A percentile compares a stretch with the other conserved stretches of the same genome.
phyloP scores from a whole-genome alignment of 371 early-diverging fungal species.

The Rhizopus sp. region DNA sequence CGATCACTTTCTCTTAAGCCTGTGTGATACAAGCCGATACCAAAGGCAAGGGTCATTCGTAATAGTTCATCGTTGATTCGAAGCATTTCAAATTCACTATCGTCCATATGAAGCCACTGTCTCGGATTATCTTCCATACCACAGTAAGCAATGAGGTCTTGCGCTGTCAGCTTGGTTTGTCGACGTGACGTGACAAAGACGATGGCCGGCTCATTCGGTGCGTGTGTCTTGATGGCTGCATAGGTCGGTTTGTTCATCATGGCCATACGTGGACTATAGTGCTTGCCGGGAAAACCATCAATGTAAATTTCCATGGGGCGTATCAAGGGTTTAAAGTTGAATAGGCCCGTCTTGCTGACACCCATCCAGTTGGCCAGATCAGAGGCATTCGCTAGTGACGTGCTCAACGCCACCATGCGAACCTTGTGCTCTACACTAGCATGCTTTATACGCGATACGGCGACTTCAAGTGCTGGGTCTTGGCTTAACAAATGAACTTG shows the following conservation, averaged over 20 bases:
- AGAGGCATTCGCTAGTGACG: constrained; percentile 96
- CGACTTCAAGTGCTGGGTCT: constrained; percentile 96
- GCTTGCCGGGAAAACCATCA: constrained; percentile 95
- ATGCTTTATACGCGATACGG: constrained; percentile 97
- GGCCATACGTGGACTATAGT: constrained; percentile 95
- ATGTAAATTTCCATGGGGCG: constrained; percentile 95
- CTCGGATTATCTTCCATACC: constrained; percentile 91
- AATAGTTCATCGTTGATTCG: constrained; percentile 80
- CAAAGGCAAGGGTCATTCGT: constrained; percentile 84
- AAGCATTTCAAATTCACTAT: constrained; percentile 76
- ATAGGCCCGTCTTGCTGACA: constrained; percentile 80
- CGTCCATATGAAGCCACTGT: constrained; percentile 86
- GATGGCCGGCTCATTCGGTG: constrained; percentile 90
- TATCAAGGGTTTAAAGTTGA: constrained; percentile 94
- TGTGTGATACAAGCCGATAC: constrained; percentile 98
- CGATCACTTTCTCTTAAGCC: constrained; percentile 93
- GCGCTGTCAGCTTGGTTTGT: constrained; percentile 93
- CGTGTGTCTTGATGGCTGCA: constrained; percentile 90
- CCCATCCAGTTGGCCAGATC: constrained; percentile 97
- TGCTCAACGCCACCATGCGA: constrained; percentile 97
- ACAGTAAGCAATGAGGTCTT: constrained; percentile 90
- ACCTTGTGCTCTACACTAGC: constrained; percentile 70
- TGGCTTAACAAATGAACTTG: constrained; percentile 92
- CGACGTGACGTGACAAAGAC: constrained; percentile 97
- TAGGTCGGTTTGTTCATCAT: constrained; percentile 98